phyloP scores from a whole-genome alignment of 768 basidiomycete species.

The Rhodotorula toruloides region DNA sequence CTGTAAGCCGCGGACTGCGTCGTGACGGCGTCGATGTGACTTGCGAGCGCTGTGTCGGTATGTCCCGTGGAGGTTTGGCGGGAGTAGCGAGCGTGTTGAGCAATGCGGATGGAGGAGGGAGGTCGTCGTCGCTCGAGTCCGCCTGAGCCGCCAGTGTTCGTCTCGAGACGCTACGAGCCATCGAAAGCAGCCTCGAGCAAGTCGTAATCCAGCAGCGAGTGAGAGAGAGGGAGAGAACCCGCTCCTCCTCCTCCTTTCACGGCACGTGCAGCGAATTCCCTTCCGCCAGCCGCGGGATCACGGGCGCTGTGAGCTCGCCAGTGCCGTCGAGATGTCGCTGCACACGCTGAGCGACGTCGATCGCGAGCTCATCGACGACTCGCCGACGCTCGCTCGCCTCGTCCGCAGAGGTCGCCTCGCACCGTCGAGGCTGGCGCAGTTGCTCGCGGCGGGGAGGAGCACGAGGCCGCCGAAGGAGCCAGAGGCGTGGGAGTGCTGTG shows the following conservation, averaged over 20 bases:
- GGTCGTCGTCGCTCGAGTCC: constrained; percentile 4
- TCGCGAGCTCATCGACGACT: neutral
- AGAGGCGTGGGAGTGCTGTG: constrained; percentile 26
- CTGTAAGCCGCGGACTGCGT: too few species aligned
- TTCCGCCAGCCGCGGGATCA: neutral
- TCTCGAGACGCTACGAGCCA: too few species aligned
- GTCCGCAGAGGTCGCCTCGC: constrained; percentile 13
- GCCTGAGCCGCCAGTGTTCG: neutral
- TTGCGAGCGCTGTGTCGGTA: neutral
- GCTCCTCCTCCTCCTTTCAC: neutral
- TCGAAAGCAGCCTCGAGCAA: too few species aligned
- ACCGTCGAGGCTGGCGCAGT: neutral
- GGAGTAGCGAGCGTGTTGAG: neutral
- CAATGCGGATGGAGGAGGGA: neutral
- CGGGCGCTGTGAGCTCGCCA: neutral
- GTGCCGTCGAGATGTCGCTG: neutral
- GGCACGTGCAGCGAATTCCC: neutral
- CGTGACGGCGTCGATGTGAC: neutral
- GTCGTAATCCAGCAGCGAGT: neutral
- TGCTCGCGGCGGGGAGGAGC: neutral
- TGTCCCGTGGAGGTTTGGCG: too few species aligned
- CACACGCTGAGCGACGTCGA: neutral
- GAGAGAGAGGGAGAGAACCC: neutral
- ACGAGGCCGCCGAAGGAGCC: constrained; percentile 10
- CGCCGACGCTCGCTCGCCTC: constrained; percentile 8